Evolutionary conservation across 495 filamentous ascomycete species (phyloP).

Genomic region (Parathielavia appendiculata): DNA sequence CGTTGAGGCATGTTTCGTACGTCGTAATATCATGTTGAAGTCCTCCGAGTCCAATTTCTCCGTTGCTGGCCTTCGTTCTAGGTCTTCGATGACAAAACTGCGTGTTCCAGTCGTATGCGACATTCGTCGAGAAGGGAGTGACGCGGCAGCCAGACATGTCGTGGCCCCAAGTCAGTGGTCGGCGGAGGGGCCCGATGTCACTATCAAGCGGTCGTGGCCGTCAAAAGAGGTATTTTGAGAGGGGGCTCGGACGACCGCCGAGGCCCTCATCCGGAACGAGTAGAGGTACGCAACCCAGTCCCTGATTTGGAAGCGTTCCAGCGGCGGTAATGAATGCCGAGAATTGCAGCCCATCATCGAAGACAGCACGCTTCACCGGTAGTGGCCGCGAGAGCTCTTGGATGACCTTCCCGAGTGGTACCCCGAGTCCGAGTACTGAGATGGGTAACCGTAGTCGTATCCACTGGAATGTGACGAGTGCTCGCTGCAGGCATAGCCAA

Average conservation of each 20-base stretch:
- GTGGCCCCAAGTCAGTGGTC: slow-evolving; percentile 16
- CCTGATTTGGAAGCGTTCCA: slow-evolving; percentile 42
- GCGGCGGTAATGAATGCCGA: slow-evolving; percentile 41
- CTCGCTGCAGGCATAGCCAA: slow-evolving; percentile 67
- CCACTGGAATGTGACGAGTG: slow-evolving; percentile 29
- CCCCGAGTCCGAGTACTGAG: slow-evolving; percentile 48
- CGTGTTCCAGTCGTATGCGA: slow-evolving; percentile 21
- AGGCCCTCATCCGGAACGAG: slow-evolving; percentile 44
- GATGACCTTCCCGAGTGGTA: slow-evolving; percentile 44
- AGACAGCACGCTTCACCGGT: slow-evolving; percentile 52
- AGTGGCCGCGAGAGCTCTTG: slow-evolving; percentile 38
- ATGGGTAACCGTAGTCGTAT: slow-evolving; percentile 21
- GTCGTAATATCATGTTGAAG: background rate
- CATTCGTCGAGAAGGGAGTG: slow-evolving; percentile 23
- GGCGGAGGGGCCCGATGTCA: slow-evolving; percentile 40
- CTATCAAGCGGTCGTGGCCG: slow-evolving; percentile 44
- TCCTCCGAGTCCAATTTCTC: background rate
- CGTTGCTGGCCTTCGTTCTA: slow-evolving; percentile 7
- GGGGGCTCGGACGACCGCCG: slow-evolving; percentile 38
- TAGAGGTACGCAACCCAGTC: slow-evolving; percentile 47
- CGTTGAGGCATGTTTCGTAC: background rate
- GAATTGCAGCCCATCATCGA: slow-evolving; percentile 46
- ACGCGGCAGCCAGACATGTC: background rate
- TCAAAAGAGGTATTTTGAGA: slow-evolving; percentile 46
- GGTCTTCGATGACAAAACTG: slow-evolving; percentile 31